phyloP scores from a whole-genome alignment of 1,284 basidiomycete species.

The Chondrostereum purpureum region DNA sequence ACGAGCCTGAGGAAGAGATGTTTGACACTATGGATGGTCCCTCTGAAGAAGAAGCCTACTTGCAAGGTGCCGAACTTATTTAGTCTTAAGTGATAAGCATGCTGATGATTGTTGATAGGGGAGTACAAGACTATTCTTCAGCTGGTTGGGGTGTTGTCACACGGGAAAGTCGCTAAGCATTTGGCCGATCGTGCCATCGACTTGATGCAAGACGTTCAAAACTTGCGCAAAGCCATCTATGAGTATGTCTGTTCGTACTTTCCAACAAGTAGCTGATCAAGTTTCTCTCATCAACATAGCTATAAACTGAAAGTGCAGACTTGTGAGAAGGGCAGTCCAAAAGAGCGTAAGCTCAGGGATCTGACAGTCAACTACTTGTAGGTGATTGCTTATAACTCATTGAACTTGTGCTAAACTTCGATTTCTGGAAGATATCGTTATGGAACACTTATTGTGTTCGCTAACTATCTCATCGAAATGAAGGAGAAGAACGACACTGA shows the following conservation, averaged over 20 bases:
- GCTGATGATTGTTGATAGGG: conserved; percentile 39
- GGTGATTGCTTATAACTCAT: conserved; percentile 19
- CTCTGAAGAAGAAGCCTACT: conserved; percentile 80
- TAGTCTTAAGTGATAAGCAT: neutral
- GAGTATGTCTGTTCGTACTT: conserved; percentile 48
- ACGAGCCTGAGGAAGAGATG: conserved; percentile 26
- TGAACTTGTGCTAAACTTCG: neutral
- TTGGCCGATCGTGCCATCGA: conserved; percentile 88
- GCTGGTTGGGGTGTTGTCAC: conserved; percentile 83
- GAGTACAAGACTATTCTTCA: conserved; percentile 98
- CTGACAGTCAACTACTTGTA: conserved; percentile 84
- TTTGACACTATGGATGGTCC: conserved; percentile 72
- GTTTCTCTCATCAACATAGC: conserved; percentile 39
- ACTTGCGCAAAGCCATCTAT: conserved; percentile 86
- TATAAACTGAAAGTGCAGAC: conserved; percentile 90
- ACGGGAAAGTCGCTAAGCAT: conserved; percentile 90
- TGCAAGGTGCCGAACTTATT: conserved; percentile 56
- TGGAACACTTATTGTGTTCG: conserved; percentile 89
- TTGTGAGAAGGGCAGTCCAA: conserved; percentile 70
- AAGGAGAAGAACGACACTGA: conserved; percentile 37
- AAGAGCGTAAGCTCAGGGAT: conserved; percentile 67
- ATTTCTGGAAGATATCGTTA: conserved; percentile 62
- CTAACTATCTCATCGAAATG: conserved; percentile 90
- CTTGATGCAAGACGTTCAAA: conserved; percentile 91
- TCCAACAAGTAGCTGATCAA: no score